phyloP scores from a whole-genome alignment of 148 eudicot genomes.

The Beta vulgaris region DNA sequence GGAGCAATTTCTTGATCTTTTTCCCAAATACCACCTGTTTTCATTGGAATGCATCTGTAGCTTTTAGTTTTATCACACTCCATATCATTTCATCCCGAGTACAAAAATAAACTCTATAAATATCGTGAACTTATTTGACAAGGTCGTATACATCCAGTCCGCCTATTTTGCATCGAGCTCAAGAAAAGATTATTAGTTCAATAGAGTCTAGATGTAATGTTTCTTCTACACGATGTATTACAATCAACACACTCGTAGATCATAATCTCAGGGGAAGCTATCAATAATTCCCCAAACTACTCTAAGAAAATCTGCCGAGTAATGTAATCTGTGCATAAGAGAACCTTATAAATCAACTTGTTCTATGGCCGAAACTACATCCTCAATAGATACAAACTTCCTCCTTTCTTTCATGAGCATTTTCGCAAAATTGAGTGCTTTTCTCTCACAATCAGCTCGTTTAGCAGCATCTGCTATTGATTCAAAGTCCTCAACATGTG shows the following conservation, averaged over 20 bases:
- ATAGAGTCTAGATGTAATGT: neutral
- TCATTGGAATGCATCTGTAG: too few species aligned
- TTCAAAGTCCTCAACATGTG: conserved; percentile 94
- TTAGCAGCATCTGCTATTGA: conserved; percentile 52
- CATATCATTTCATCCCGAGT: too few species aligned
- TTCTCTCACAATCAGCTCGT: conserved; percentile 80
- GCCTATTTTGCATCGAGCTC: neutral
- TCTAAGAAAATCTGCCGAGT: neutral
- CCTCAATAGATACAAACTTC: conserved; percentile 46
- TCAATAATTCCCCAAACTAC: neutral
- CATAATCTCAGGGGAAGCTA: neutral
- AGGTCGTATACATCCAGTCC: too few species aligned
- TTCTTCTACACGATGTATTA: neutral
- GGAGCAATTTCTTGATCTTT: too few species aligned
- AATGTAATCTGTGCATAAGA: neutral
- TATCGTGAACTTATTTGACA: too few species aligned
- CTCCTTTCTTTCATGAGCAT: conserved; percentile 62
- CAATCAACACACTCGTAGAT: neutral
- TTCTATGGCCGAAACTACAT: conserved; percentile 56
- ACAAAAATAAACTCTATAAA: too few species aligned
- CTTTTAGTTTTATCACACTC: too few species aligned
- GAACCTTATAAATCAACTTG: conserved; percentile 19
- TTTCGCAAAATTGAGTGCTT: conserved; percentile 83
- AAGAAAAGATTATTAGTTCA: neutral
- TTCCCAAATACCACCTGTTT: too few species aligned